Conservation (phyloP, 805 yeast genomes). For the Hanseniaspora vineae region DNA sequence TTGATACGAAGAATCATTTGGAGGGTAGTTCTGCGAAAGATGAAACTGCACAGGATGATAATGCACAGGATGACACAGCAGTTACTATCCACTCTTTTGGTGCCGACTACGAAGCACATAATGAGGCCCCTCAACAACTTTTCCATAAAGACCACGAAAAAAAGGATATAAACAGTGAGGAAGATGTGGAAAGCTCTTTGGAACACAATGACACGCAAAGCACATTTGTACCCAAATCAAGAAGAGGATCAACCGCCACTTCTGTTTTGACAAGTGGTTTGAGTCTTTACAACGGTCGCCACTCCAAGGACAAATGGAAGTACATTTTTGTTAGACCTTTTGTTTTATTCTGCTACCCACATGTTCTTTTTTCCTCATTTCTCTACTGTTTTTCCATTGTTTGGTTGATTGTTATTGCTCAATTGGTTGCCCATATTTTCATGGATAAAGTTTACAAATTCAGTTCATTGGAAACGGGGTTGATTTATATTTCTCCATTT, state of each 20-base stretch:
- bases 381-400: slow-evolving; percentile 46
- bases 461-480: slow-evolving; percentile 34
- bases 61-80: too few relatives aligned
- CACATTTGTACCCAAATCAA: slow-evolving; percentile 2
- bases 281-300: slow-evolving; percentile 35
- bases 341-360: slow-evolving; percentile 36
- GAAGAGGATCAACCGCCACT: slow-evolving; percentile 3
- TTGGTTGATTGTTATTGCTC: slow-evolving; percentile 51
- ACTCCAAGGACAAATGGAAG: slow-evolving; percentile 38
- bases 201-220: slow-evolving; percentile 3
- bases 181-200: neutral
- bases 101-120: neutral
- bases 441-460: slow-evolving; percentile 27
- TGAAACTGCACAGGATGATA: too few relatives aligned
- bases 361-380: slow-evolving; percentile 37
- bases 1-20: too few relatives aligned
- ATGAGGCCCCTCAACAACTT: neutral
- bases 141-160: neutral
- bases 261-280: slow-evolving; percentile 21
- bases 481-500: slow-evolving; percentile 43
- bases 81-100: too few relatives aligned
- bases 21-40: too few relatives aligned
- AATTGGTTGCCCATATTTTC: slow-evolving; percentile 40
- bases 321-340: slow-evolving; percentile 44
- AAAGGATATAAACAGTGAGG: neutral